phyloP scores from a whole-genome alignment of 2,329 filamentous ascomycete genomes.

The Ceratocystis harringtonii region DNA sequence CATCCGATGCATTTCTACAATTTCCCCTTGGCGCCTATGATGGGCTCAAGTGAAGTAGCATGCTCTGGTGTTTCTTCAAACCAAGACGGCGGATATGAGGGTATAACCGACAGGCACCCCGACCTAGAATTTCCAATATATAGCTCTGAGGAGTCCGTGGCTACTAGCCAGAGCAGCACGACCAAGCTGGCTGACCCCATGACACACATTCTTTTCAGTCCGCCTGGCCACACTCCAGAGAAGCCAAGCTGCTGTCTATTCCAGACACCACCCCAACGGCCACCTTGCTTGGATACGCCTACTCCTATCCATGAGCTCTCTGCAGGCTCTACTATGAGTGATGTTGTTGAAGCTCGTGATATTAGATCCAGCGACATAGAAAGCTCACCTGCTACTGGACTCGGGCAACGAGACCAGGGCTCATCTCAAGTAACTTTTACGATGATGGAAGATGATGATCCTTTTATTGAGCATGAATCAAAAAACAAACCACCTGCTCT shows the following conservation, averaged over 20 bases:
- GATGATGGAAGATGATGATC: not conserved
- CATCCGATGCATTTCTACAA: not conserved
- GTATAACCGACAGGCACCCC: not conserved
- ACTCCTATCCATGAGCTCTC: not conserved
- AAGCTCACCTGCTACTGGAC: not conserved
- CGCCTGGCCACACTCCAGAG: not conserved
- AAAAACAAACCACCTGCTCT: not conserved
- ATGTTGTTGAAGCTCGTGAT: not conserved
- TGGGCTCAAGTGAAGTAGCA: not conserved
- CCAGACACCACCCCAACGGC: not conserved
- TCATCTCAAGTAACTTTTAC: not conserved
- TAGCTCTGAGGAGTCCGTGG: not conserved
- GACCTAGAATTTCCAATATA: not conserved
- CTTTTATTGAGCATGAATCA: conserved; percentile 2
- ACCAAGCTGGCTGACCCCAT: not conserved
- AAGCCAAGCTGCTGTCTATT: not conserved
- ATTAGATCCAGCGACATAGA: not conserved
- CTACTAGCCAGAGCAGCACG: not conserved
- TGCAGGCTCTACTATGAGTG: not conserved
- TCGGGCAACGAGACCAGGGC: not conserved
- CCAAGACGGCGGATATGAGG: not conserved
- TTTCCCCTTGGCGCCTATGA: not conserved
- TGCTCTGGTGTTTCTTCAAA: not conserved
- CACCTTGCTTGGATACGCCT: not conserved
- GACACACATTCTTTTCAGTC: no score